A percentile compares a stretch with the other conserved stretches of the same genome.
These are phyloP conservation scores for Oryza brachyantha DNA, from an alignment of 176 grass and related monocot genomes.

Conservation along the genomic window DNA sequence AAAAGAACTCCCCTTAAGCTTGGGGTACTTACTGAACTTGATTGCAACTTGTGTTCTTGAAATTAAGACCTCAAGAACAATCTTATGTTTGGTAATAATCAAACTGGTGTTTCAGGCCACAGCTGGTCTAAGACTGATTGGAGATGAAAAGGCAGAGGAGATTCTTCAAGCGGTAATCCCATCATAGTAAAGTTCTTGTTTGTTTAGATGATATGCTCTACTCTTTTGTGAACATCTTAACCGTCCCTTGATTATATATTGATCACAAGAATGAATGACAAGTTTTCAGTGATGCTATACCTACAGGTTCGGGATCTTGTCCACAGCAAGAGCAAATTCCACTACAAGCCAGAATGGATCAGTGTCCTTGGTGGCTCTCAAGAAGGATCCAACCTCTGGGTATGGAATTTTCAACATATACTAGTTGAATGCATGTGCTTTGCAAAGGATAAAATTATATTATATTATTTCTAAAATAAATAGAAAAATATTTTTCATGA, in stretches of 20 bases:
- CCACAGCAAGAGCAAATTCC: constrained; percentile 24
- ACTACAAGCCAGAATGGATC: constrained; percentile 29
- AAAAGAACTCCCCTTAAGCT: constrained; percentile 42
- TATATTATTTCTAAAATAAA: no score
- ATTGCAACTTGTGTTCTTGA: not conserved
- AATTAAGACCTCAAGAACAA: not conserved
- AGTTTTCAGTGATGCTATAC: not conserved
- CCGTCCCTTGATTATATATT: no score
- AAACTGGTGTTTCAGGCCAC: constrained; percentile 26
- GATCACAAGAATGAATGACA: no score
- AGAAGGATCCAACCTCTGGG: constrained; percentile 49
- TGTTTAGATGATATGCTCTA: not conserved
- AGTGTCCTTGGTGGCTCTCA: constrained; percentile 33
- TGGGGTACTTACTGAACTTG: constrained; percentile 21
- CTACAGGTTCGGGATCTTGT: constrained; percentile 35
- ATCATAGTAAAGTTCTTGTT: not conserved
- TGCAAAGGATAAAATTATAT: no score
- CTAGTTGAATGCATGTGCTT: no score
- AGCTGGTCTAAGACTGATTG: constrained; percentile 45
- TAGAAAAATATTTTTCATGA: no score
- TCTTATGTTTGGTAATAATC: not conserved
- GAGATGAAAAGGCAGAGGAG: constrained; percentile 41
- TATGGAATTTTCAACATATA: not conserved
- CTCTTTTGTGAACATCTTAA: not conserved
- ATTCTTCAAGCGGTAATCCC: constrained; percentile 46